Base-by-base conservation (phyloP, 768 basidiomycete species). In the Rhodotorula babjevae region DNA sequence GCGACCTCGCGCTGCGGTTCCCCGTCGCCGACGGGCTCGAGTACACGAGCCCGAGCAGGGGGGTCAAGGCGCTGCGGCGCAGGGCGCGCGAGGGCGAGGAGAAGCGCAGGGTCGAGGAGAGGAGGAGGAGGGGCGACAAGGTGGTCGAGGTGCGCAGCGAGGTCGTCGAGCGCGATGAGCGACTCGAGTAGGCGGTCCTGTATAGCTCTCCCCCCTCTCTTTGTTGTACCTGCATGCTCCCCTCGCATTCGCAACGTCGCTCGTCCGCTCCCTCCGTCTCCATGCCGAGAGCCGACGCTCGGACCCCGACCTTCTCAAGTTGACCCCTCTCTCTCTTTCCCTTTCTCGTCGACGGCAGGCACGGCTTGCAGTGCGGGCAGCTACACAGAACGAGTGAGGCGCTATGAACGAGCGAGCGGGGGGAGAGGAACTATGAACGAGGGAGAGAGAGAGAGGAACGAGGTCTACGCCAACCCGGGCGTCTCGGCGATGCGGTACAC, bases 401-500 rank as follows among this genome's bases (percentile, higher is more conserved):
- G 44, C 44, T 46, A 46, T 46, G 44, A 18, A 46, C 44, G 44
- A 46, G 44, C 3, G 44, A 46, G 44, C 2, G 44, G 44, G 14
- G 12, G 44, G 44, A 15, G 44, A 15, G 44, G 44, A 46, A 46
- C 44, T 12, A 46, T 14, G 44, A 46, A 46, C 44, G 44, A 46
- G 44, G 44, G 50, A 25, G 25, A 27, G 47, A 52, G 23, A 27
- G 50, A 23, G 25, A 14, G 50, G 2, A 25, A 4, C 6, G 23
- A 50, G 6, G 14, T 10, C 27, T 21, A 67, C 10, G 33, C 58
- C 27, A 76, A 42, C 8, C 73, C 76, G 4, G 68, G 68, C 33
- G 72, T 79, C 40, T 78, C 78, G 9, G 31, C 61, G 55, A 79
- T 73, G 29, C 76, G 57, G 61, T 74, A 79, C 9, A 79, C 79